Evolutionary conservation across 148 eudicot genomes (phyloP).

Genomic region (Camellia japonica): DNA sequence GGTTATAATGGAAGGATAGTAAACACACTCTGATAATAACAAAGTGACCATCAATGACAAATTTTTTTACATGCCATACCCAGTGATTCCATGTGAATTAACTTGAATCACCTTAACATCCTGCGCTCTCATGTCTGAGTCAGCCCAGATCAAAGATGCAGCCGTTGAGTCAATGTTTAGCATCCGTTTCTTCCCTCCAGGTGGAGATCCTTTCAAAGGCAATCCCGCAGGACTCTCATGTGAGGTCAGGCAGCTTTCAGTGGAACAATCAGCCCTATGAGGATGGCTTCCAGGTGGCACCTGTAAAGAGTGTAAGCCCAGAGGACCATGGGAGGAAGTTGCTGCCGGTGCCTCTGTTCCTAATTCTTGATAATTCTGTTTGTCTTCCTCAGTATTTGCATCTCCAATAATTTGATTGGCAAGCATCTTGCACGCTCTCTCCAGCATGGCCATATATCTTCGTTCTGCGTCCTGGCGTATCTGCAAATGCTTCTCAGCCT

Average conservation of each 20-base stretch:
- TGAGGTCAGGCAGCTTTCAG: slow-evolving; percentile 49
- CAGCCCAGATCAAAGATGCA: slow-evolving; percentile 27
- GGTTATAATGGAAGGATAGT: neutral
- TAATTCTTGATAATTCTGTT: slow-evolving; percentile 31
- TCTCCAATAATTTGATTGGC: slow-evolving; percentile 64
- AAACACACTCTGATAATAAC: neutral
- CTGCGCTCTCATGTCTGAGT: slow-evolving; percentile 21
- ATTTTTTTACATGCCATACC: slow-evolving; percentile 6
- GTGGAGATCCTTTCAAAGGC: slow-evolving; percentile 22
- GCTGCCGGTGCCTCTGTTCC: slow-evolving; percentile 16
- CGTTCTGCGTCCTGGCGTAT: slow-evolving; percentile 71
- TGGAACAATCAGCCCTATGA: slow-evolving; percentile 38
- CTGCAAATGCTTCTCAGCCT: slow-evolving; percentile 83
- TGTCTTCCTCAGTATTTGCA: slow-evolving; percentile 32
- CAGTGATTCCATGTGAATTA: slow-evolving; percentile 23
- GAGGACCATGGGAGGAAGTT: slow-evolving; percentile 9
- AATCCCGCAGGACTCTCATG: slow-evolving; percentile 28
- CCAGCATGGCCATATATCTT: slow-evolving; percentile 68
- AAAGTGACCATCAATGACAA: slow-evolving; percentile 1
- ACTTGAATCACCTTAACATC: slow-evolving; percentile 17
- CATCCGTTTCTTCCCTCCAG: slow-evolving; percentile 22
- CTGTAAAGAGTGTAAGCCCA: slow-evolving; percentile 21
- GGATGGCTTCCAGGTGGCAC: slow-evolving; percentile 27
- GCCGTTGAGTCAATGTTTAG: slow-evolving; percentile 23
- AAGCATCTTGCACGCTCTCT: slow-evolving; percentile 73